Evolutionary conservation across 2,329 filamentous ascomycete genomes (phyloP), one percentile per base, ranked within the genome.

Genomic region (Sarocladium kiliense): DNA sequence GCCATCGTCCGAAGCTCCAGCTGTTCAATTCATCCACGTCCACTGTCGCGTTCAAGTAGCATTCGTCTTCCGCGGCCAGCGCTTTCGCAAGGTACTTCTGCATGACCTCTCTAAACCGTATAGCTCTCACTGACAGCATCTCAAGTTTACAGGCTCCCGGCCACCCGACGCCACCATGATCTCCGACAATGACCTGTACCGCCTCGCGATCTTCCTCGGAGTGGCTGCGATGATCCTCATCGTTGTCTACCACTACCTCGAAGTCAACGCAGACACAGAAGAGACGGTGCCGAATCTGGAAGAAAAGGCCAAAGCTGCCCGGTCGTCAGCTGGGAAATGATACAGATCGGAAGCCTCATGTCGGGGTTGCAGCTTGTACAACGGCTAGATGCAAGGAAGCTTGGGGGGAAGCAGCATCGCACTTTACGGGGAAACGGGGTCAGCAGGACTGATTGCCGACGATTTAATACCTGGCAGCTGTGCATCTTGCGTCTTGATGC

Each of bases 171-270:
- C 66, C 77, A 89, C 65, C 50, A 99, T 99, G 94, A 97, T 99
- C 70, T 88, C 92, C 70, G 94, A 99, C 84, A 77, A 81, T 71
- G 86, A 94, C 62, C 86, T 99, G 65, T 97, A 97, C 80, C 82
- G 82, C 59, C 84, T 99, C 27, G 92, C 94, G 71, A 86, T 97
- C 71, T 93, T 97, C 71, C 88, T 99, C 58, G 94, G 94, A 75
- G 88, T 86, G 55, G 82, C 86, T 39, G 85, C 93, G 60, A 93
- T 97, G 89, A 78, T 97, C 44, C 81, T 99, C 59, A 97, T 97
- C 62, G 85, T 99, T 27, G 74, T 96, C 26, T 97, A 99, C 74
- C 91, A 97, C 73, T 97, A 95, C 75, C 85, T 99, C 65, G 93
- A 97, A 71, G 83, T 96, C 76, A 97, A 99, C 68, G 84, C 90